Conservation (phyloP, 805 yeast genomes). For the Candida multigemmis region DNA sequence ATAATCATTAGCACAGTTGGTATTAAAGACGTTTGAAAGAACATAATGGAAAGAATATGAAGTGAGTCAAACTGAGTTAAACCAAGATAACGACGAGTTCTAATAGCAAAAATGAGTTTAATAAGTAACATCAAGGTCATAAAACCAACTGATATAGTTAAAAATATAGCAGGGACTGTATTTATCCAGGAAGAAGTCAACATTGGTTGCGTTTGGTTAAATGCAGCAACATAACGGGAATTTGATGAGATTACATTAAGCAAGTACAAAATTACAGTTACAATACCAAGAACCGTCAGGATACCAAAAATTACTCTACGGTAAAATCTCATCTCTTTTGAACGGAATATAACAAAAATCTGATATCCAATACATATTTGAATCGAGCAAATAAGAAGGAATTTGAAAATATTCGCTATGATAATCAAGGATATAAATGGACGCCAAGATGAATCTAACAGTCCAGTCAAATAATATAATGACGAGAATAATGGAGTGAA, state of each 20-base stretch:
- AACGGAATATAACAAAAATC: conserved; percentile 57
- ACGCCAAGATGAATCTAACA: conserved; percentile 14
- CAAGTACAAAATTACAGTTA: too few species aligned
- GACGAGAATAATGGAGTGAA: conserved; percentile 43
- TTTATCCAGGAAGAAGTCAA: conserved; percentile 36
- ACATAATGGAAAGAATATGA: conserved; percentile 74
- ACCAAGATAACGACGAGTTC: conserved; percentile 69
- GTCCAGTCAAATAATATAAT: conserved; percentile 30
- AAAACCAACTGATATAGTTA: conserved; percentile 59
- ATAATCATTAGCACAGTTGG: conserved; percentile 65
- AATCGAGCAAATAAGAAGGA: conserved; percentile 50
- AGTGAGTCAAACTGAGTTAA: conserved; percentile 73
- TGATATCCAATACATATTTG: conserved; percentile 67
- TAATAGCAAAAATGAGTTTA: conserved; percentile 64
- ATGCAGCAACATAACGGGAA: too few species aligned
- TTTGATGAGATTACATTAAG: too few species aligned
- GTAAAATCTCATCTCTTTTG: too few species aligned
- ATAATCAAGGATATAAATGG: conserved; percentile 40
- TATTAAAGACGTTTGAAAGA: conserved; percentile 69
- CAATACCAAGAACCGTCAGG: too few species aligned
- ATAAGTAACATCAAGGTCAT: conserved; percentile 50
- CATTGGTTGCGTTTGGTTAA: too few species aligned
- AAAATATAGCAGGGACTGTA: conserved; percentile 50
- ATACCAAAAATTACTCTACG: too few species aligned
- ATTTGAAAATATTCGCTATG: conserved; percentile 53